Evolutionary conservation across 129 eudicot genomes (phyloP), one percentile per base, ranked within the genome.

Genomic region (Escallonia rubra): DNA sequence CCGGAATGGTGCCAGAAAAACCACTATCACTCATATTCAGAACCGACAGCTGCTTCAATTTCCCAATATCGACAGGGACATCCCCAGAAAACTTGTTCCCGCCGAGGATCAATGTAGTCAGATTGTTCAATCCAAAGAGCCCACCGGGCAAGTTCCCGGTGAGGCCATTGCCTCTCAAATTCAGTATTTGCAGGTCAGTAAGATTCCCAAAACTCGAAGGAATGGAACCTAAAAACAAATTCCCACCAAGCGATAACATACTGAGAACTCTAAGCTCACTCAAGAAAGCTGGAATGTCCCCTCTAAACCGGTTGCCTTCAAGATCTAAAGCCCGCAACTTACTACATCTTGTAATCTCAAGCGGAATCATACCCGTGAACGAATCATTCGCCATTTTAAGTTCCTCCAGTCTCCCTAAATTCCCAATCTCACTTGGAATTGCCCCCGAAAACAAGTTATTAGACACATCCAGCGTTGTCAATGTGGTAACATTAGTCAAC

Each of bases 281-380:
- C 12, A 89, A 64, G 66, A 89, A 76, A 51, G 23, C 57, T 9
- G 92, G 90, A 67, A 86, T 41, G 40, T 73, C 76, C 44, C 93
- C 96, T 0, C 79, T 64, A 42, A 89, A 76, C 47, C 44, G 58
- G 81, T 89, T 89, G n/a, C 90, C 93, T 65, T 75, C 90, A 4
- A 89, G 76, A 83, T 86, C 86, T 51, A 89, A 73, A 53, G 80
- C 82, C n/a, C 60, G 43, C 4, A 89, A 57, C 4, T 12, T 55
- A 47, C 76, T 72, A 23, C 81, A 74, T 16, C 71, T 75, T 45
- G 38, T 65, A 11, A 89, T 70, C 58, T 83, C 81, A 49, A 65
- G 67, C 11, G 96, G 96, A 69, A 89, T 74, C 46, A 69, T 68
- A 44, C 92, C 92, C 4, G 10, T 14, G 38, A 89, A 73, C 12